A percentile compares a stretch with the other conserved stretches of the same genome.
These are phyloP conservation scores for Phytophthora brassicae DNA, from an alignment of 352 stramenopile species.

Conservation along the genomic window DNA sequence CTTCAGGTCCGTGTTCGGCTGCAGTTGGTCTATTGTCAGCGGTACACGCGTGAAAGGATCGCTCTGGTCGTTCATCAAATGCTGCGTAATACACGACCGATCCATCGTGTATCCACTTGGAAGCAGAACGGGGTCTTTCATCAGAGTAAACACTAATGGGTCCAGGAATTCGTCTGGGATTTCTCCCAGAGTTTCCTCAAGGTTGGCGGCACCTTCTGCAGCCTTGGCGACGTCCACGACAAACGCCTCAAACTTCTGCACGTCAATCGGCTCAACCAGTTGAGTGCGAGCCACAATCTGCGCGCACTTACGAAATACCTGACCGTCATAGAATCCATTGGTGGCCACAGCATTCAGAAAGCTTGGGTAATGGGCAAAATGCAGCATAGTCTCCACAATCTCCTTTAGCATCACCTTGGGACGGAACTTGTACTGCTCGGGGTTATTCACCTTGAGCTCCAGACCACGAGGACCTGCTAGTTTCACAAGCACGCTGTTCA, in stretches of 20 bases:
- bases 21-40: constrained; percentile 72
- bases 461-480: constrained; percentile 92
- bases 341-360: constrained; percentile 92
- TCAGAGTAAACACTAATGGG: constrained; percentile 94
- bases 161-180: constrained; percentile 97
- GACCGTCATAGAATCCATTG: constrained; percentile 85
- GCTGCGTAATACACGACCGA: constrained; percentile 94
- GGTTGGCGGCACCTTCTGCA: constrained; percentile 44
- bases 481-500: constrained; percentile 96
- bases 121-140: constrained; percentile 95
- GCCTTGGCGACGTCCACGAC: constrained; percentile 53
- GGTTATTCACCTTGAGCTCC: constrained; percentile 97
- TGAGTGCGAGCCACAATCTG: constrained; percentile 71
- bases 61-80: constrained; percentile 96
- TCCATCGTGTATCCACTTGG: constrained; percentile 93
- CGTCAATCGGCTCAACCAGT: constrained; percentile 44
- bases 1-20: constrained; percentile 66
- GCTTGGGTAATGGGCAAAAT: constrained; percentile 90
- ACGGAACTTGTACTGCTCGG: constrained; percentile 98
- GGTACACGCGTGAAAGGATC: constrained; percentile 97
- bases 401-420: constrained; percentile 97
- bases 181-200: constrained; percentile 87
- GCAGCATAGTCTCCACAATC: constrained; percentile 94
- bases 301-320: constrained; percentile 74
- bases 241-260: constrained; percentile 62